Evolutionary conservation across 495 filamentous ascomycete species (phyloP), one percentile per base, ranked within the genome.

Genomic region (Astrothelium macrocarpum): DNA sequence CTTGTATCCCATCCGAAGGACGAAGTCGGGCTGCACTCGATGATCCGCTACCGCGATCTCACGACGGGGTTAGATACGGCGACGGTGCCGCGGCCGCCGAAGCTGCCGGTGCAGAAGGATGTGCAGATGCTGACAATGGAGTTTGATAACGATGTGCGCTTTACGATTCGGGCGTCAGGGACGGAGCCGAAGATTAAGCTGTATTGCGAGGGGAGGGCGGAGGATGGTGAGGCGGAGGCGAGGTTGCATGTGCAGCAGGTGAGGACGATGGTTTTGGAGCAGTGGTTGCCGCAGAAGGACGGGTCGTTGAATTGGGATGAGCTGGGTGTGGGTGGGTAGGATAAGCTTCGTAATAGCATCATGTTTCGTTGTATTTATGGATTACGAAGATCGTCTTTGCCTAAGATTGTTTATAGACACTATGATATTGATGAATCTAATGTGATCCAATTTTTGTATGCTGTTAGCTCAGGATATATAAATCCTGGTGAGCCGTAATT

Each of bases 91-190:
- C 73, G 81, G 36, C 75, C 73, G 39, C 87, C 87, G 0, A 76
- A 76, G 43, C 71, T 90, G 62, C 87, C 86, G 1, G 75, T 81
- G n/a, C 82, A 83, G 61, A 74, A 76, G 39, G 78, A 72, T 20
- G 83, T 80, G 46, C 83, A 89, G 68, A 90, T 90, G 87, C 79
- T 90, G 62, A 89, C 87, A n/a, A 78, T 83, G 62, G 85, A 85
- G 77, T 69, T 90, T 31, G 76, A 80, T n/a, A 79, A 79, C 1
- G 80, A 80, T 28, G 79, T 87, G 1, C 79, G 82, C 46, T 87
- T 89, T 70, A 90, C 86, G 1, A 77, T 87, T 32, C 76, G 87
- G 68, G 84, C 81, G 4, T 88, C 85, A 1, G 87, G 87, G 4
- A 90, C 87, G 1, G 87, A 90, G 71, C 87, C 87, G 1, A 78